phyloP scores from a whole-genome alignment of 495 filamentous ascomycete genomes.

The Staphylotrichum longicolle region DNA sequence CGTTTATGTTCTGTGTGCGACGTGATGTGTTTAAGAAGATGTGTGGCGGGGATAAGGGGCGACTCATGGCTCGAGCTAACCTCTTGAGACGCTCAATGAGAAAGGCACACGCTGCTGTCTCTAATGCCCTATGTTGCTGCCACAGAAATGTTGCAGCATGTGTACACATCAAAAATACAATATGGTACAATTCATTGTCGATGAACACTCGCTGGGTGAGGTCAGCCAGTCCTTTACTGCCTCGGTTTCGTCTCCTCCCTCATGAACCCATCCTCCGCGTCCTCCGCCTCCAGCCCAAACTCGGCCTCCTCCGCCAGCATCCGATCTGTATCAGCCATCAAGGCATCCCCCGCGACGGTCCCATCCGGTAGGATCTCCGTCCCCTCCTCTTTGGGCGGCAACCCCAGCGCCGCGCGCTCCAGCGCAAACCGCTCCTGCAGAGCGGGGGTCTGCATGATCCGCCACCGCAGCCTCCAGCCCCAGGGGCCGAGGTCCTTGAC shows the following conservation, averaged over 20 bases:
- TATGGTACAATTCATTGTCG: constrained; percentile 23
- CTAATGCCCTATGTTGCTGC: too few species aligned
- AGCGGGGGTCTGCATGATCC: constrained; percentile 69
- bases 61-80: too few species aligned
- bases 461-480: constrained; percentile 85
- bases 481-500: constrained; percentile 81
- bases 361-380: constrained; percentile 17
- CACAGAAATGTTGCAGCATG: too few species aligned
- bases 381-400: constrained; percentile 28
- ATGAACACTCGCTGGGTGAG: not conserved
- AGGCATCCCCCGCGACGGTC: constrained; percentile 15
- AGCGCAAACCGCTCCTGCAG: constrained; percentile 58
- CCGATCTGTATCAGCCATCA: constrained; percentile 40
- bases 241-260: constrained; percentile 20
- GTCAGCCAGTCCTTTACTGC: not conserved
- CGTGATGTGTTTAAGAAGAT: not conserved
- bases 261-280: constrained; percentile 27
- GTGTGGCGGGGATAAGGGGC: too few species aligned
- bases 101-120: too few species aligned
- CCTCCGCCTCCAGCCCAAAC: constrained; percentile 36
- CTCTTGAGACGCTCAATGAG: too few species aligned
- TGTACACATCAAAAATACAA: constrained; percentile 22
- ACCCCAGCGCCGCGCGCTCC: constrained; percentile 49
- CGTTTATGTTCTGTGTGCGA: not conserved
- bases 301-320: constrained; percentile 41